A percentile compares a stretch with the other conserved stretches of the same genome.
Evolutionary conservation across 495 filamentous ascomycete genomes (phyloP).

Genomic region (Opeltia flavorubescens): DNA sequence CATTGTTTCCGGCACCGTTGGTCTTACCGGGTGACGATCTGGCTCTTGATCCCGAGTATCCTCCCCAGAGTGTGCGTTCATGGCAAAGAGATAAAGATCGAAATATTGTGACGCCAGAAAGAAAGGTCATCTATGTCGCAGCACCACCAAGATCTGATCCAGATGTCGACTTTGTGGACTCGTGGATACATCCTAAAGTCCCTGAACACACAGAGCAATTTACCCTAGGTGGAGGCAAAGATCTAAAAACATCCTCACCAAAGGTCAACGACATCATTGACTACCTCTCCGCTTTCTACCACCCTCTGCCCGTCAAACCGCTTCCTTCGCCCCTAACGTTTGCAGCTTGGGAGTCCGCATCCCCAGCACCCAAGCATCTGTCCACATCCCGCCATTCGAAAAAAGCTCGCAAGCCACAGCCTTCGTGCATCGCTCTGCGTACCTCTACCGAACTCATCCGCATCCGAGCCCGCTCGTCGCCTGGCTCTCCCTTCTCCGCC

Average conservation of each 20-base stretch:
- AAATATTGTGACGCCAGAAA: conserved; percentile 34
- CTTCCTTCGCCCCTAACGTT: conserved; percentile 25
- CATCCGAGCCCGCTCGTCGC: conserved; percentile 38
- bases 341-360: conserved; percentile 29
- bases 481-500: conserved; percentile 29
- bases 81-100: conserved; percentile 37
- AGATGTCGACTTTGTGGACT: conserved; percentile 20
- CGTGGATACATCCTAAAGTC: conserved; percentile 22
- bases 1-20: conserved; percentile 44
- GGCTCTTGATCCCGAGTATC: conserved; percentile 34
- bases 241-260: conserved; percentile 5
- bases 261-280: conserved; percentile 24
- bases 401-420: neutral
- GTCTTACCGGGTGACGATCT: conserved; percentile 49
- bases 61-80: conserved; percentile 41
- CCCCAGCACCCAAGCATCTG: conserved; percentile 2
- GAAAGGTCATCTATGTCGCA: conserved; percentile 42
- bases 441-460: conserved; percentile 26
- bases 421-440: conserved; percentile 28
- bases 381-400: conserved; percentile 2
- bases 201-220: neutral
- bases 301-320: conserved; percentile 36
- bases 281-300: conserved; percentile 49
- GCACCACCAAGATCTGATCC: conserved; percentile 25
- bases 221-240: neutral